Evolutionary conservation across 148 eudicot species (phyloP).

Genomic region (Rhododendron simsii): DNA sequence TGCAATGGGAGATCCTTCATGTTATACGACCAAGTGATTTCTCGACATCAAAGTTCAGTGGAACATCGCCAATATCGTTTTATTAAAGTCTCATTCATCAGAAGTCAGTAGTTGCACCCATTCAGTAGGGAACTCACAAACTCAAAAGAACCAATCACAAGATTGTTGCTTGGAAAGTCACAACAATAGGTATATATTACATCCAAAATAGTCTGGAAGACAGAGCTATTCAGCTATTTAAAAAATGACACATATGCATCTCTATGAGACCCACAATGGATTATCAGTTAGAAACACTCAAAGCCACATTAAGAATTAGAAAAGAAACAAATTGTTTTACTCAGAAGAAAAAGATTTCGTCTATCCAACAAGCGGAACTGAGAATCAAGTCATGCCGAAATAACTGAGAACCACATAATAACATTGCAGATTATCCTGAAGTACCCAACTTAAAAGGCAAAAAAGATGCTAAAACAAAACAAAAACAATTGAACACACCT

Average conservation of each 20-base stretch:
- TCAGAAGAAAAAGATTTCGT: not conserved
- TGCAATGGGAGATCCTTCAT: not conserved
- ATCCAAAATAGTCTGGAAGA: not conserved
- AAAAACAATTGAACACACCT: slow-evolving; percentile 38
- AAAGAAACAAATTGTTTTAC: not conserved
- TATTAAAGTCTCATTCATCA: not conserved
- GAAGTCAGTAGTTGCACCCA: not conserved
- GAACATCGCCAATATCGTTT: not conserved
- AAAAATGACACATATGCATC: not conserved
- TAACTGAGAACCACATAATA: not conserved
- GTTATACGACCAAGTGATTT: not conserved
- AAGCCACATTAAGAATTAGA: not conserved
- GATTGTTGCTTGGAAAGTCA: not conserved
- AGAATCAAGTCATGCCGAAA: not conserved
- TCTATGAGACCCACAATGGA: not conserved
- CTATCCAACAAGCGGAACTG: not conserved
- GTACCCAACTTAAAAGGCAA: not conserved
- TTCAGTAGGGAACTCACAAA: not conserved
- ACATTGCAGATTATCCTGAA: not conserved
- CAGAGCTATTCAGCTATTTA: not conserved
- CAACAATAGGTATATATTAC: not conserved
- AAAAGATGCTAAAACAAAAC: not conserved
- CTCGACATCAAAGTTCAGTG: not conserved
- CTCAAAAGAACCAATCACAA: not conserved
- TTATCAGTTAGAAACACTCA: not conserved